phyloP scores from a whole-genome alignment of 2,329 filamentous ascomycete species.

The Dactylellina parvicollis region DNA sequence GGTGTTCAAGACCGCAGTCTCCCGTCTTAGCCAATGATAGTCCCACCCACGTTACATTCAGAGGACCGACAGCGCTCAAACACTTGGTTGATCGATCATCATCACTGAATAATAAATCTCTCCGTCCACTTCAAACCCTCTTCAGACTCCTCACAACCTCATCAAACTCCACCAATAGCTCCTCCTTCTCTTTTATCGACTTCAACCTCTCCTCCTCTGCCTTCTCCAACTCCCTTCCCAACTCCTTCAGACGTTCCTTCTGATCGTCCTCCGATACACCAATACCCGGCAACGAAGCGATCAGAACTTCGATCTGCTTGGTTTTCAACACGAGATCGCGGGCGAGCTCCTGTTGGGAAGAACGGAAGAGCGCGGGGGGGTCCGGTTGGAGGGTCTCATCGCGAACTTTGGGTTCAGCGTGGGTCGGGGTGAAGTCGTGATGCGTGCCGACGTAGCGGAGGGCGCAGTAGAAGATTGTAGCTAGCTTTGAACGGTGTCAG shows the following conservation, averaged over 20 bases:
- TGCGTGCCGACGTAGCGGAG: conserved; percentile 74
- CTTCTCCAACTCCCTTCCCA: conserved; percentile 73
- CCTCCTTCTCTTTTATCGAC: conserved; percentile 72
- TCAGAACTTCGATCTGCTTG: conserved; percentile 82
- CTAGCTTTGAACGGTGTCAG: conserved; percentile 65
- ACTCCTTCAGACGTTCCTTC: conserved; percentile 71
- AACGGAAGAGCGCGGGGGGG: conserved; percentile 65
- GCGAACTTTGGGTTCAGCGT: conserved; percentile 63
- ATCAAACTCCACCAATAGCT: conserved; percentile 70
- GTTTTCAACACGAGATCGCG: conserved; percentile 80
- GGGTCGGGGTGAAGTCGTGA: conserved; percentile 72
- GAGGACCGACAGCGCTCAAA: no score
- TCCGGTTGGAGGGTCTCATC: conserved; percentile 50
- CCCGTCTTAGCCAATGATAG: no score
- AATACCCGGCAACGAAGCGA: conserved; percentile 78
- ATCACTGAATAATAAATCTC: no score
- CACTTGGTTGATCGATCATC: no score
- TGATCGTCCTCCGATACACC: conserved; percentile 82
- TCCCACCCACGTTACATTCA: no score
- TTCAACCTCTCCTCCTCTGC: conserved; percentile 72
- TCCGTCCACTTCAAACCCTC: conserved; percentile 64
- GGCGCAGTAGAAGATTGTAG: conserved; percentile 74
- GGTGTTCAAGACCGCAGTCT: no score
- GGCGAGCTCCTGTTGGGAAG: conserved; percentile 76
- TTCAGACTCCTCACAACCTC: conserved; percentile 70